Percentiles rank a stretch among this genome's conserved stretches.
phyloP scores from a whole-genome alignment of 805 yeast species.

The Candida sakaeoensis region DNA sequence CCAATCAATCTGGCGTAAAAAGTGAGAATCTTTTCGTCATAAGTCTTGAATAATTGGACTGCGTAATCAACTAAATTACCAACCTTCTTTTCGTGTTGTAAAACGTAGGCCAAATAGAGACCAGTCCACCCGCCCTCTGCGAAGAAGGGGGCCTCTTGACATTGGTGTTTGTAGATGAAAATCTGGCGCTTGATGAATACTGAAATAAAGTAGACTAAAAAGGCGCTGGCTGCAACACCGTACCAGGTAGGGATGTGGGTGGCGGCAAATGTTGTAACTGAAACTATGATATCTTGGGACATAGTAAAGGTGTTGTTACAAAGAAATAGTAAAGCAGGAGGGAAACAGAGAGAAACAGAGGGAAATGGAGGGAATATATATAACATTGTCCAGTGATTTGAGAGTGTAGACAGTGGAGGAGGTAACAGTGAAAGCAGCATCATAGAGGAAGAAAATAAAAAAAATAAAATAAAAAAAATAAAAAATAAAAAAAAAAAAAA shows the following conservation, averaged over 20 bases:
- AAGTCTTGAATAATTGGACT: slow-evolving; percentile 1
- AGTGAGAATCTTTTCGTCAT: slow-evolving; percentile 3
- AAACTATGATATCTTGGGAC: too few species aligned
- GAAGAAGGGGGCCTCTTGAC: slow-evolving; percentile 5
- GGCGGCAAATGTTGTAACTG: background rate
- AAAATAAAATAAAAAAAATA: too few species aligned
- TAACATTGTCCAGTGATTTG: too few species aligned
- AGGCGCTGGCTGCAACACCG: background rate
- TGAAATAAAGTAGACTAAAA: slow-evolving; percentile 1
- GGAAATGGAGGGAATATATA: too few species aligned
- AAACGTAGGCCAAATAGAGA: slow-evolving; percentile 7
- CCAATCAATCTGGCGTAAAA: slow-evolving; percentile 17
- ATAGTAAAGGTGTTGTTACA: too few species aligned
- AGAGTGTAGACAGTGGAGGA: too few species aligned
- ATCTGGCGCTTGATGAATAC: slow-evolving; percentile 4
- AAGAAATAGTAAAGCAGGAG: too few species aligned
- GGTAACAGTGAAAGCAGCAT: too few species aligned
- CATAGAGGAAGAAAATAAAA: too few species aligned
- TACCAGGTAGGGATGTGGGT: slow-evolving; percentile 8
- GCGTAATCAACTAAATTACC: slow-evolving; percentile 7
- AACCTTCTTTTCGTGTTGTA: slow-evolving; percentile 4
- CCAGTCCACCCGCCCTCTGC: slow-evolving; percentile 7
- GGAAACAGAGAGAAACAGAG: too few species aligned
- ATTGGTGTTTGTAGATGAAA: slow-evolving; percentile 7
- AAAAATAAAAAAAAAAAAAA: too few species aligned